Evolutionary conservation across 306 rosid genomes (phyloP), one percentile per base, ranked within the genome.

Genomic region (Vigna mungo): DNA sequence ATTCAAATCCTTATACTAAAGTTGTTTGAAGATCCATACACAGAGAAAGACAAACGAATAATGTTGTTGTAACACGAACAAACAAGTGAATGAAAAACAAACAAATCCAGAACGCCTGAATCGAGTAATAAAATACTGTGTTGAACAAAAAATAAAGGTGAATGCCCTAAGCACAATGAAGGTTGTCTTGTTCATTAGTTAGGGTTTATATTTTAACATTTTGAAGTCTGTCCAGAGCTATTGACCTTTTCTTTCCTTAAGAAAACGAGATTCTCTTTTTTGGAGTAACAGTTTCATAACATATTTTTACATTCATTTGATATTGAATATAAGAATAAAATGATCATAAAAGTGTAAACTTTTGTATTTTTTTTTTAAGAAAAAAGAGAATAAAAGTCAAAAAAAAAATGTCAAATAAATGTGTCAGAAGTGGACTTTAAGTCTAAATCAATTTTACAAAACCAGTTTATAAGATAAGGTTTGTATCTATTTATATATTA

Each of bases 1-100:
- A 70, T 51, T 70, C 1, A 70, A 49, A 70, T 51, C 61, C 47
- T 69, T 9, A 69, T n/a, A 32, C 60, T 30, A 49, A 12, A 20
- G 18, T 44, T 44, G 72, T 67, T 67, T 20, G 23, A 66, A 20
- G 53, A 51, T 68, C 43, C 30, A 3, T 30, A 30, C 27, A 4
- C 16, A 23, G 0, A 6, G 72, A 67, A 67, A 67, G 10, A 67
- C 74, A 68, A 68, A 68, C 27, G 41, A 27, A 47, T 16, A 39
- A 39, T 21, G 9, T 8, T 48, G 3, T n/a, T 16, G n/a, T 2
- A 51, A 32, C 47, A 51, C 32, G 4, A 52, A 18, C 17, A 71
- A 34, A 71, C 13, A 52, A 18, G 13, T 27, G 47, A 34, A 70
- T 30, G 46, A 49, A 49, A 51, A 72, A 41, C 4, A 15, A 25